phyloP scores from a whole-genome alignment of 441 rosid species.

The Pelargonium fulgidum region DNA sequence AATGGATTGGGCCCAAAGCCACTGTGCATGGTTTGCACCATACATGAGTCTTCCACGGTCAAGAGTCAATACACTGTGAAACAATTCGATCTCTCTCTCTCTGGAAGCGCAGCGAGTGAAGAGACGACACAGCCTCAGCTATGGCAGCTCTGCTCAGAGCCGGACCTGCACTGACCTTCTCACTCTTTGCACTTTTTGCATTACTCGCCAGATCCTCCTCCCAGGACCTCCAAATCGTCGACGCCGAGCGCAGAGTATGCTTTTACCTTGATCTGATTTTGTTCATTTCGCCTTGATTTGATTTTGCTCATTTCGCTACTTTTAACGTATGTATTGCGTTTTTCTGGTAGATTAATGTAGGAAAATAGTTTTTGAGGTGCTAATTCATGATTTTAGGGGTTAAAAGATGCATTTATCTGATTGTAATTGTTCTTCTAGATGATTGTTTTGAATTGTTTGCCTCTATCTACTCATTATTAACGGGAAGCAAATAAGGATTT shows the following conservation, averaged over 20 bases:
- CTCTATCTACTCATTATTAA: neutral
- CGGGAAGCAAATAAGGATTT: neutral
- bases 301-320: neutral
- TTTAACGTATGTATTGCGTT: neutral
- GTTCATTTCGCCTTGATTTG: neutral
- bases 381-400: neutral
- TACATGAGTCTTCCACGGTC: neutral
- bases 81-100: neutral
- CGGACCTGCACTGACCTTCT: slow-evolving; percentile 28
- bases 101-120: neutral
- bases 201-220: slow-evolving; percentile 35
- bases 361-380: neutral
- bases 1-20: no score
- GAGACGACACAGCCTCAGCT: slow-evolving; percentile 10
- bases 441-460: neutral
- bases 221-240: slow-evolving; percentile 60
- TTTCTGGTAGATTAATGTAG: neutral
- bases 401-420: neutral
- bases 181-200: slow-evolving; percentile 30
- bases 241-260: slow-evolving; percentile 88
- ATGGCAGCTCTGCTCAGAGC: slow-evolving; percentile 42
- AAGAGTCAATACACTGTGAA: neutral
- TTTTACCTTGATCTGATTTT: neutral
- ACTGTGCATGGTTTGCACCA: no score
- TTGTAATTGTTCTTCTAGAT: neutral